Base-by-base conservation (phyloP, 2,329 filamentous ascomycete genomes). In the Alternaria rosae region DNA sequence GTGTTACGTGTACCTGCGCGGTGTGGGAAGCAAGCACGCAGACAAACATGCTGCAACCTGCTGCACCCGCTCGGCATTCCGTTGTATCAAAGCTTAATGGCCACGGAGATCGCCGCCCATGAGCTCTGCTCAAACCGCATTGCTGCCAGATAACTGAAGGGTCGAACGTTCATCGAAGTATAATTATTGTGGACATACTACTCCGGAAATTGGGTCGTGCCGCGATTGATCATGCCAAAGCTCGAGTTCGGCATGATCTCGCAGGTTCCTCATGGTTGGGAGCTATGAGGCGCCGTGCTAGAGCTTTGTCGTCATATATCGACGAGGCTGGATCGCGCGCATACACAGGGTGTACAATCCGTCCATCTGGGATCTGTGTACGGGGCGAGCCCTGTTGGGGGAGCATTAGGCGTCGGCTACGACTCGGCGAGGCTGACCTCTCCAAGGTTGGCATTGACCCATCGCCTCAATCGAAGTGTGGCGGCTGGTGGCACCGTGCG, bases 11-110 rank as follows among this genome's bases (percentile, higher is more conserved):
- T 54, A 60, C 20, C 38, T 56, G 45, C 20, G 43, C 21, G 51
- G 45, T 6, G 43, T 44, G 23, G 60, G 58, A 28, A 54, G 66
- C 53, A 54, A 54, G 44, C 64, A 61, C 53, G 55, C 45, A 43
- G 61, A 64, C 21, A 59, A 61, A 63, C 66, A 59, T 61, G 65
- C 64, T 66, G 45, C 67, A 66, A 47, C 32, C 35, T 52, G 35
- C 47, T 59, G 61, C 25, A 23, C 45, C 47, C 32, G 26, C 35
- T 50, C 21, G 17, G 23, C n/a, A 20, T 30, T 35, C 43, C 43
- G 55, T 54, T 44, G 38, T 52, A 42, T 43, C 12, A 48, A 38
- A 53, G 23, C 48, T 35, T 26, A n/a, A 26, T 43, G 48, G 30
- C 21, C 21, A 30, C 50, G 26, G 54, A 54, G 32, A 48, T 50